These are phyloP conservation scores for Rhizoclosmatium sp. DNA, from an alignment of 192 early-diverging fungal species.

Conservation along the genomic window DNA sequence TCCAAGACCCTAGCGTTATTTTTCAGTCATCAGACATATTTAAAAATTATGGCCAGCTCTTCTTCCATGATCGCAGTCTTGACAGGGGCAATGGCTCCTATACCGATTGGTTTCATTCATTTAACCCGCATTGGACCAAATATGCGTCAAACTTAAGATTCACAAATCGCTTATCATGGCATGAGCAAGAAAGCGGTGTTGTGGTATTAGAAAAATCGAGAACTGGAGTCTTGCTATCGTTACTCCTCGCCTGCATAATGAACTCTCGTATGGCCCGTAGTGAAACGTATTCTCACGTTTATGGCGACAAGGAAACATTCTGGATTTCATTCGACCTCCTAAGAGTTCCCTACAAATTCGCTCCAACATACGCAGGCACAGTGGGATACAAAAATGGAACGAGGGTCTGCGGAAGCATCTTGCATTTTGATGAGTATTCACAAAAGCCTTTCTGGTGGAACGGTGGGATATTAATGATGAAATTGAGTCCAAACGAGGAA, in stretches of 20 bases:
- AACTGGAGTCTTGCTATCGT: not conserved
- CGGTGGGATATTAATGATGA: conserved; percentile 43
- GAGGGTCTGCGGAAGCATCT: conserved; percentile 41
- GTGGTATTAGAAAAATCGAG: conserved; percentile 1
- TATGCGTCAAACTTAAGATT: not conserved
- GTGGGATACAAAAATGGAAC: not conserved
- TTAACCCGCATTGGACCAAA: not conserved
- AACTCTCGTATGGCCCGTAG: not conserved
- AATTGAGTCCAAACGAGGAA: not conserved
- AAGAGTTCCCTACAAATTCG: not conserved
- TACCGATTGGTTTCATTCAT: not conserved
- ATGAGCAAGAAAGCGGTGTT: conserved; percentile 5
- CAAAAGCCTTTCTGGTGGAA: conserved; percentile 44
- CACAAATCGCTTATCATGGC: not conserved
- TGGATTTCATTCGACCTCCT: not conserved
- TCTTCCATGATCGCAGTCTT: conserved; percentile 64
- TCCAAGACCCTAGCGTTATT: not conserved
- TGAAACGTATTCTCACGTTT: not conserved
- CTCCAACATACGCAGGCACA: not conserved
- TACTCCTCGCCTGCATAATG: not conserved
- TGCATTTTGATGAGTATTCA: conserved; percentile 36
- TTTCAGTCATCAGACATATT: conserved; percentile 49
- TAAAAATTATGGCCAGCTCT: conserved; percentile 59
- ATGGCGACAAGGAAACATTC: conserved; percentile 27
- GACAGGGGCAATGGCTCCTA: not conserved